These are phyloP conservation scores for Ustilago xerochloae DNA, from an alignment of 1,284 basidiomycete genomes.

Conservation along the genomic window DNA sequence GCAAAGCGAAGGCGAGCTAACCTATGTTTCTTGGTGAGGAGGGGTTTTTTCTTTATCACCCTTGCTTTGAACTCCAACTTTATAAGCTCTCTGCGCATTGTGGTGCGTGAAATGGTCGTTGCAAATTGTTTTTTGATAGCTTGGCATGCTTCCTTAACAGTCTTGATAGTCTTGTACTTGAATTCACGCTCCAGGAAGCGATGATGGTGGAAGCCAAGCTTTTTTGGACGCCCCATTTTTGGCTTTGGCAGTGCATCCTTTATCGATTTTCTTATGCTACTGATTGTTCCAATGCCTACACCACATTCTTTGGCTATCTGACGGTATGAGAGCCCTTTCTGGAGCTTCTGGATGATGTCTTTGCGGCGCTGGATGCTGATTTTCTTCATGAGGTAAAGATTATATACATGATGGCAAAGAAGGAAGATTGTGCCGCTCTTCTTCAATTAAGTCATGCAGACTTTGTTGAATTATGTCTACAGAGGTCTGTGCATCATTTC, in stretches of 20 bases:
- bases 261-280: neutral
- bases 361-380: constrained; percentile 4
- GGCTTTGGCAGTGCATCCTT: neutral
- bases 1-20: constrained; percentile 9
- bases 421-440: too few species aligned
- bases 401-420: too few species aligned
- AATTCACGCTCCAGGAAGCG: constrained; percentile 7
- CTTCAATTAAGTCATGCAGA: too few species aligned
- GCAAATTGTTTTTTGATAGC: neutral
- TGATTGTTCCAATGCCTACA: neutral
- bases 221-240: neutral
- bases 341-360: constrained; percentile 2
- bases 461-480: too few species aligned
- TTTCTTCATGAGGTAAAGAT: constrained; percentile 5
- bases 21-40: constrained; percentile 1
- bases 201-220: neutral
- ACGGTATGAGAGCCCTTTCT: constrained; percentile 4
- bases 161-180: neutral
- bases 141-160: constrained; percentile 2
- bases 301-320: neutral
- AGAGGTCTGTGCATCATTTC: too few species aligned
- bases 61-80: neutral
- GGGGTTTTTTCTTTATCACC: neutral
- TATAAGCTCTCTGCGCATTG: neutral
- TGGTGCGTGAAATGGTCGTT: neutral